These are phyloP conservation scores for Dictyostelium capitatum DNA, from an alignment of 78 protist species.

Conservation along the genomic window DNA sequence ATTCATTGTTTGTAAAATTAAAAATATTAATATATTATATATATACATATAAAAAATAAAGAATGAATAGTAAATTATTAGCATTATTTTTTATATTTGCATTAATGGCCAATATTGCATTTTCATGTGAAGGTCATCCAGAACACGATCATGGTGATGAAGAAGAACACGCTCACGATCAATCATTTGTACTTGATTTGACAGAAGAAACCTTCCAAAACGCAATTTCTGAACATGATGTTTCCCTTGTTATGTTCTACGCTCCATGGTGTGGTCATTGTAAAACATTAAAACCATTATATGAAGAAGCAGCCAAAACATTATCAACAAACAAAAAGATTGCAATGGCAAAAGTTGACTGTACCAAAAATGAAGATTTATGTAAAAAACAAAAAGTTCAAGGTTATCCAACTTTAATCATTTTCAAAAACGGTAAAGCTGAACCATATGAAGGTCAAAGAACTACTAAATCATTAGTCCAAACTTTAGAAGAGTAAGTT, in stretches of 20 bases:
- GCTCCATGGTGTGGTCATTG: conserved; percentile 90
- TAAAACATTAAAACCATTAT: conserved; percentile 90
- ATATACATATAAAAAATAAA: background rate
- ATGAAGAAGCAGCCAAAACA: conserved; percentile 69
- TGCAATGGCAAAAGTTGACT: conserved; percentile 79
- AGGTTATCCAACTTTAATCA: conserved; percentile 74
- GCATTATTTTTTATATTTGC: background rate
- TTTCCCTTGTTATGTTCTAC: conserved; percentile 46
- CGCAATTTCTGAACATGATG: conserved; percentile 36
- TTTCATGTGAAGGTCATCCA: conserved; percentile 42
- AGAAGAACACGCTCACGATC: conserved; percentile 23
- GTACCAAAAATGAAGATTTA: conserved; percentile 52
- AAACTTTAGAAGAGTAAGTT: conserved; percentile 70
- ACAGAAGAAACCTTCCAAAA: conserved; percentile 5
- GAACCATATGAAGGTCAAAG: conserved; percentile 90
- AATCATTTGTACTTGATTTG: conserved; percentile 7
- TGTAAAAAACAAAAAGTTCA: conserved; percentile 48
- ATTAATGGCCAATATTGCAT: conserved; percentile 19
- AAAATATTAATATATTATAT: background rate
- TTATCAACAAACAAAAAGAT: conserved; percentile 37
- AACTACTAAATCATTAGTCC: conserved; percentile 80
- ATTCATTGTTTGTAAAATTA: conserved; percentile 17
- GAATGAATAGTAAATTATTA: conserved; percentile 35
- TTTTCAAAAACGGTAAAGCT: conserved; percentile 83
- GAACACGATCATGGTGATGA: conserved; percentile 24